Evolutionary conservation across 805 yeast species (phyloP), one percentile per base, ranked within the genome.

Genomic region (Ogataea nonfermentans): DNA sequence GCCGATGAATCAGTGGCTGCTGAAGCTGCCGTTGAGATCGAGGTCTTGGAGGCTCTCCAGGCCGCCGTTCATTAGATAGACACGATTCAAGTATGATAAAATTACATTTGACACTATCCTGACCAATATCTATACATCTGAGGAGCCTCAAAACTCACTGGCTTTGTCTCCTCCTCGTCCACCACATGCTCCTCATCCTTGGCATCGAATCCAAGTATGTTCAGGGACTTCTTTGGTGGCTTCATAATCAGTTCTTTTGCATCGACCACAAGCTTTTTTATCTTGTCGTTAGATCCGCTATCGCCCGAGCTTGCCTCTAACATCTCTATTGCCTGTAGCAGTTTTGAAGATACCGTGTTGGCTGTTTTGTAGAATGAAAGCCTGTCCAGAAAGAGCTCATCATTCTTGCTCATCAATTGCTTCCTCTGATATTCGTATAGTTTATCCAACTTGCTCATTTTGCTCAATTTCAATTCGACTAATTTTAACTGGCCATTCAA

Each of bases 21-120:
- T 52, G 95, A 86, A 73, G 98, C 98, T 59, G 80, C 82, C 66
- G 87, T 93, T 63, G 93, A 91, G 76, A 75, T 91, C 62, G 97
- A 93, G 73, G 96, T 93, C 42, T 80, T 93, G 65, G 96, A 91
- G 79, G 93, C 96, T 57, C 76, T 91, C 65, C 84, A 85, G 66
- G 78, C 82, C 56, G 80, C 83, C 65, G 88, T 47, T 33, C 51
- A 47, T 41, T 47, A 36, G 35, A 32, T 34, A 35, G 40, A 24
- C 30, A 35, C 39, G 39, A 35, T 30, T 31, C 37, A 25, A 29
- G 35, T 29, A 43, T 29, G 36, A 32, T 43, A 43, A 40, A 32
- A 37, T 32, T 43, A 43, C 42, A 49, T 29, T 29, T 31, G 24
- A 19, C 29, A 13, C 20, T 25, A 33, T 26, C 82, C 84, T 31